Conservation (phyloP, 306 rosid species). For the Acmispon strigosus region DNA sequence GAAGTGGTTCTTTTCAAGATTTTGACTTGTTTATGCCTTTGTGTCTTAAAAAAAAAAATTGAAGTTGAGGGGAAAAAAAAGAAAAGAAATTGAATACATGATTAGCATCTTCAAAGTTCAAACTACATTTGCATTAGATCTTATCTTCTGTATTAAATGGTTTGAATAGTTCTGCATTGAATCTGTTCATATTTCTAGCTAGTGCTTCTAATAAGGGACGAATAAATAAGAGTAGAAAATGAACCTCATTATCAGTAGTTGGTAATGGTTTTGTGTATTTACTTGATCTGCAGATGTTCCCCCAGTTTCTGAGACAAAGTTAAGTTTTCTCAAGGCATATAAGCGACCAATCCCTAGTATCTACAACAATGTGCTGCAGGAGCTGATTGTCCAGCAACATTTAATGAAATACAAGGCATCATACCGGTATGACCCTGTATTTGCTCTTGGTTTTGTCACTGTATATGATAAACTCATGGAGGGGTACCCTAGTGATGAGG, state of each 20-base stretch:
- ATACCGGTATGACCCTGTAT: constrained; percentile 77
- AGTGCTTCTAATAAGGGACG: neutral
- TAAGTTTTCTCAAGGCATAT: constrained; percentile 74
- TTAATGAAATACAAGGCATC: constrained; percentile 87
- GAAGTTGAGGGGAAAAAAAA: neutral
- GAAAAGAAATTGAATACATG: neutral
- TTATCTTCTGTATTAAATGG: neutral
- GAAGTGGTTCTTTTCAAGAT: neutral
- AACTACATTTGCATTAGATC: too few relatives aligned
- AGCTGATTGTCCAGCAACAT: constrained; percentile 96
- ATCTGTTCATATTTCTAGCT: constrained; percentile 4
- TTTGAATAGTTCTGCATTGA: neutral
- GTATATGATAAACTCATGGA: constrained; percentile 96
- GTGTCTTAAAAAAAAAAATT: neutral
- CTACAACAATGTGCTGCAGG: constrained; percentile 84
- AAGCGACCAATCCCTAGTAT: constrained; percentile 89
- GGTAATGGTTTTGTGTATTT: neutral
- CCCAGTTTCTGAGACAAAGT: constrained; percentile 84
- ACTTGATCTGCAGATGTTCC: constrained; percentile 36
- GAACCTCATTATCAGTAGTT: neutral
- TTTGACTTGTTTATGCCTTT: neutral
- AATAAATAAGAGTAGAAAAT: neutral
- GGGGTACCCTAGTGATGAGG: constrained; percentile 93
- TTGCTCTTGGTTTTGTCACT: constrained; percentile 92
- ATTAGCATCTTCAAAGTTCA: too few relatives aligned